phyloP scores from a whole-genome alignment of 345 rosid species.

The Heritiera littoralis region DNA sequence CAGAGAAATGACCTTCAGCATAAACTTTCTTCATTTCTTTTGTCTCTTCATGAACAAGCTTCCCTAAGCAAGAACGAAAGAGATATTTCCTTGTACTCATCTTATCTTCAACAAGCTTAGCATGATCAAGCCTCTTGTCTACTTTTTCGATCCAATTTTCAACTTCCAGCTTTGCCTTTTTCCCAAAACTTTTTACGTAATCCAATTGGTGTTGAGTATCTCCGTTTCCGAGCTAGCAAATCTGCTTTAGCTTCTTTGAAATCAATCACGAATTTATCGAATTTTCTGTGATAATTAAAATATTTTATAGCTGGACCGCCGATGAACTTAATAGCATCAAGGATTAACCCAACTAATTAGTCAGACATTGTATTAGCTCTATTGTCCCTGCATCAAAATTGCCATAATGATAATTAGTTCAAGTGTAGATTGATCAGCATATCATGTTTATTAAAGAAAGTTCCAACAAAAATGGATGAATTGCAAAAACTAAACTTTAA shows the following conservation, averaged over 20 bases:
- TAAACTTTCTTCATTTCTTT: background rate
- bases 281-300: background rate
- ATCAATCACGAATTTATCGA: background rate
- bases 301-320: background rate
- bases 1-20: background rate
- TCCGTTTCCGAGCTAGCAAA: background rate
- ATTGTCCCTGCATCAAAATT: background rate
- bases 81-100: background rate
- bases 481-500: too few relatives aligned
- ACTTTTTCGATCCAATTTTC: background rate
- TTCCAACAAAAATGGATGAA: too few relatives aligned
- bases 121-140: background rate
- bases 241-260: background rate
- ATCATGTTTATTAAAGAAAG: too few relatives aligned
- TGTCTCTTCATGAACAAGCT: background rate
- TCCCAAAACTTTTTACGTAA: too few relatives aligned
- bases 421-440: too few relatives aligned
- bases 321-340: background rate
- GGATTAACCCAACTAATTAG: background rate
- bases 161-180: background rate
- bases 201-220: too few relatives aligned
- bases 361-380: background rate
- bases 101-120: background rate
- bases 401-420: background rate
- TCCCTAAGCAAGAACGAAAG: background rate